These are phyloP conservation scores for Penicillium thymicola DNA, from an alignment of 2,329 filamentous ascomycete genomes.

Conservation along the genomic window DNA sequence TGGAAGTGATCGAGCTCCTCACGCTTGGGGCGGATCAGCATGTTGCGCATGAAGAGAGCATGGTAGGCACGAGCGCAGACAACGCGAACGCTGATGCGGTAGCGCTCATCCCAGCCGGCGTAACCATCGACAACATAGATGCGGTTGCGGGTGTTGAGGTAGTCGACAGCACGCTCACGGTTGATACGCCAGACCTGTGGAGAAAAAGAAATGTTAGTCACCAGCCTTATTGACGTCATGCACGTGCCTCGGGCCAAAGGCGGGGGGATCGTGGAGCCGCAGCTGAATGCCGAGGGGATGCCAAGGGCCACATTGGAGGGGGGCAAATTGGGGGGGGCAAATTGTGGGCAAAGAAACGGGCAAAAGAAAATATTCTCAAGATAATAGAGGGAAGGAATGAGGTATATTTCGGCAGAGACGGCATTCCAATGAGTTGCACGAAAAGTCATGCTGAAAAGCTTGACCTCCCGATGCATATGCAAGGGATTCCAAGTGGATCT, in stretches of 20 bases:
- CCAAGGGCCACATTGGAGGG: neutral
- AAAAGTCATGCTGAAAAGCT: constrained; percentile 23
- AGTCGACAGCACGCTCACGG: constrained; percentile 96
- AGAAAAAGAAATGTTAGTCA: constrained; percentile 16
- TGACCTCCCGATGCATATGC: constrained; percentile 24
- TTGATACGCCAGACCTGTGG: constrained; percentile 97
- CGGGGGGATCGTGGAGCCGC: constrained; percentile 4
- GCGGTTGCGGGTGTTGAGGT: constrained; percentile 96
- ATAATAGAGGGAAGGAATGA: neutral
- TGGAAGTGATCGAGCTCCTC: constrained; percentile 97
- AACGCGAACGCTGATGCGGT: constrained; percentile 94
- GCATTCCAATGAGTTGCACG: constrained; percentile 6
- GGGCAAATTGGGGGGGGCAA: constrained; percentile 3
- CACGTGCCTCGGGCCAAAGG: constrained; percentile 20
- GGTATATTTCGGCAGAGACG: neutral
- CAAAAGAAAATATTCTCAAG: neutral
- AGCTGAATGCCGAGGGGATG: neutral
- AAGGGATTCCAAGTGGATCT: constrained; percentile 24
- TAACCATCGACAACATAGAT: constrained; percentile 98
- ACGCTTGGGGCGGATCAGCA: constrained; percentile 90
- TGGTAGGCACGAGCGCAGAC: constrained; percentile 99
- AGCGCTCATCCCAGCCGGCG: constrained; percentile 97
- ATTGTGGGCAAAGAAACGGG: neutral
- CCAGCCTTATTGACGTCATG: constrained; percentile 30
- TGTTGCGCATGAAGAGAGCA: constrained; percentile 99